phyloP scores from a whole-genome alignment of 2,329 filamentous ascomycete genomes.

The Penicillium crustosum region DNA sequence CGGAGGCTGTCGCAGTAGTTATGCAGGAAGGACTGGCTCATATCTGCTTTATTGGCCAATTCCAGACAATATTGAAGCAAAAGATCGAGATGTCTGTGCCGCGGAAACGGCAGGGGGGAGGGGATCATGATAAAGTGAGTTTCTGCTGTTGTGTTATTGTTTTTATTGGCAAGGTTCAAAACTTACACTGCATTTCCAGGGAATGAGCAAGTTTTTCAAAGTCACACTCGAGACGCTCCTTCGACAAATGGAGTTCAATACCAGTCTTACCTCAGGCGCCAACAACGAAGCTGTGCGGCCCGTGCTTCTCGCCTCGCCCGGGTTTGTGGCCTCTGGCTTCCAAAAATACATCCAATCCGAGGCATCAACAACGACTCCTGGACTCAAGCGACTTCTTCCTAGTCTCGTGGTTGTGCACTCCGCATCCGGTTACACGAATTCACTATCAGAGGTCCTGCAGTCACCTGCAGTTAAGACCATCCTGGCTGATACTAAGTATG shows the following conservation, averaged over 20 bases:
- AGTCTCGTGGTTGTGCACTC: conserved; percentile 71
- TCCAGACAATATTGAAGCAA: conserved; percentile 51
- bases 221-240: conserved; percentile 73
- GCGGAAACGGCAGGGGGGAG: conserved; percentile 48
- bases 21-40: conserved; percentile 72
- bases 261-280: conserved; percentile 39
- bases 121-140: conserved; percentile 50
- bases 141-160: neutral
- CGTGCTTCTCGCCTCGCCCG: conserved; percentile 81
- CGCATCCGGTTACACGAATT: conserved; percentile 81
- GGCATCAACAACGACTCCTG: conserved; percentile 60
- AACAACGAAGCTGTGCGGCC: conserved; percentile 51
- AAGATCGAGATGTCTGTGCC: conserved; percentile 51
- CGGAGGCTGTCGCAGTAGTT: conserved; percentile 83
- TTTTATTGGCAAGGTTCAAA: neutral
- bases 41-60: conserved; percentile 53
- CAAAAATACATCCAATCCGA: conserved; percentile 67
- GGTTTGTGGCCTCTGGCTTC: conserved; percentile 81
- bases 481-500: conserved; percentile 84
- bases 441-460: conserved; percentile 81
- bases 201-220: conserved; percentile 74
- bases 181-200: conserved; percentile 41
- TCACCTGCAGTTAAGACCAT: conserved; percentile 74
- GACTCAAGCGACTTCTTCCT: conserved; percentile 66
- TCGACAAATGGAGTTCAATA: conserved; percentile 71